Percentiles rank a stretch among this genome's conserved stretches.
These are phyloP conservation scores for Helianthus annuus DNA, from an alignment of 129 eudicot species.

Conservation along the genomic window HanXRQr2.0-SUNRISE NC_035441.2:74353987-74354486, in stretches of 20 bases:
- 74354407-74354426: too few species aligned
- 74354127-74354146: slow-evolving; percentile 1
- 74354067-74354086: background rate
- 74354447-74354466: too few species aligned
- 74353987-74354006: background rate
- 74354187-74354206: slow-evolving; percentile 7
- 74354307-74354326: background rate
- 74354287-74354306: background rate
- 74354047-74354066: background rate
- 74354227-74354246: background rate
- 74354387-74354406: too few species aligned
- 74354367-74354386: background rate
- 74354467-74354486: too few species aligned
- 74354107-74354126: background rate
- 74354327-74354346: background rate
- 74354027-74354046: slow-evolving; percentile 1
- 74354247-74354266: background rate
- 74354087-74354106: background rate
- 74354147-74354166: background rate
- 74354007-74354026: background rate
- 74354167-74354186: background rate
- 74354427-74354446: too few species aligned
- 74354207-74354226: background rate
- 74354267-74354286: background rate
- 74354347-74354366: slow-evolving; percentile 1